A percentile compares a stretch with the other conserved stretches of the same genome.
Conservation (phyloP, 75 land plant genomes). For the Cunninghamia lanceolata region DNA sequence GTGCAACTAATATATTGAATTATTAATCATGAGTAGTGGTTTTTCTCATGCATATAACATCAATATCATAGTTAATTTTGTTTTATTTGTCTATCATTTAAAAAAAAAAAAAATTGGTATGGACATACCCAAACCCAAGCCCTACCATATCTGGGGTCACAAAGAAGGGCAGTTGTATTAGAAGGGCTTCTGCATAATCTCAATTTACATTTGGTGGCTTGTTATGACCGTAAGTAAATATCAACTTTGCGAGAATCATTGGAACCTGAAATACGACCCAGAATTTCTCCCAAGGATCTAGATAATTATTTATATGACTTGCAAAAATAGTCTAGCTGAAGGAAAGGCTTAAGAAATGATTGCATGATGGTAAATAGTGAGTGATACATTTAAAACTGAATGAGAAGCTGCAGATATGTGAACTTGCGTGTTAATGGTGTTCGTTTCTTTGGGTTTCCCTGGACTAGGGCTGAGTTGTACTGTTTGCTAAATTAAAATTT, state of each 20-base stretch:
- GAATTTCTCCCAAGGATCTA: not conserved
- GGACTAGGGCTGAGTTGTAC: not conserved
- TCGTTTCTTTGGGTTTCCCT: not conserved
- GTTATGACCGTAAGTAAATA: not conserved
- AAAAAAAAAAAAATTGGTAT: too few relatives aligned
- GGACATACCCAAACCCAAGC: too few relatives aligned
- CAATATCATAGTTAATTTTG: too few relatives aligned
- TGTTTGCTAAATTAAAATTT: not conserved
- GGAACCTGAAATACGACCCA: not conserved
- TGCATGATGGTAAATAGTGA: not conserved
- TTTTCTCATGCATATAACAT: too few relatives aligned
- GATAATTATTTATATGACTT: not conserved
- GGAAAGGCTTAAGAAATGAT: not conserved
- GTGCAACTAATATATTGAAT: too few relatives aligned
- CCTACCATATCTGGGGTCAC: too few relatives aligned
- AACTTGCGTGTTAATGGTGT: not conserved
- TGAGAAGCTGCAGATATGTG: not conserved
- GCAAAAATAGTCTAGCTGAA: not conserved
- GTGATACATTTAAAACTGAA: not conserved
- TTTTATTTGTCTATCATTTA: too few relatives aligned
- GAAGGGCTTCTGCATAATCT: not conserved
- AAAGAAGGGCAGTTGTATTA: not conserved
- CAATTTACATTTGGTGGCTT: not conserved
- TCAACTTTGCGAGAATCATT: not conserved
- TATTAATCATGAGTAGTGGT: too few relatives aligned